Evolutionary conservation across 805 yeast species (phyloP), one percentile per base, ranked within the genome.

Genomic region (Schwanniomyces polymorphus): DNA sequence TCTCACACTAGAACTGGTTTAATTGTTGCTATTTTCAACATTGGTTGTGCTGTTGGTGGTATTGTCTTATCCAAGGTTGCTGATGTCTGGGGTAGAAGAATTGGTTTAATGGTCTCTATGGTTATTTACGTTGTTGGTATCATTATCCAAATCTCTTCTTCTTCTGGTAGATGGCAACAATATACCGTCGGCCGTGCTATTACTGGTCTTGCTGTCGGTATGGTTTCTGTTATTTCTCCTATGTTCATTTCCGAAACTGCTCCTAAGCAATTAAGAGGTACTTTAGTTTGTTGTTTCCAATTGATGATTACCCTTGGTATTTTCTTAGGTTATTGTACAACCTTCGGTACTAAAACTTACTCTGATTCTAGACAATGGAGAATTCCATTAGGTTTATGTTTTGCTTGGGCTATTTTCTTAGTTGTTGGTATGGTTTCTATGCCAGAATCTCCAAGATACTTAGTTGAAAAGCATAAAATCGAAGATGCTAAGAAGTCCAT

Each of bases 21-120:
- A 46, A 72, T 81, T 44, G 79, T 81, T 42, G 65, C 82, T 31
- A 68, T 80, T 45, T 85, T 84, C 72, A 83, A 84, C 64, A 67
- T 82, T 55, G 88, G 88, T 47, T 84, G 89, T 73, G 87, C 88
- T 45, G 67, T 86, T 46, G 92, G 91, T 63, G 86, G 88, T 64
- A 60, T 85, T 25, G 66, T 78, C 42, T 67, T 85, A 38, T 76
- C 84, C 47, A 81, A 76, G 58, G 49, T 73, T 27, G 87, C 80
- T 61, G 90, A 86, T 59, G 59, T 69, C 18, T 69, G 68, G 52
- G 90, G 90, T 55, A 75, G 90, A 69, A 81, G 81, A 62, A 51
- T 61, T 42, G 85, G 85, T 54, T 65, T 85, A 39, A 75, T 75
- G 72, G 50, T 70, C 33, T 73, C 82, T 46, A 75, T 82, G 76